phyloP scores from a whole-genome alignment of 768 basidiomycete genomes.

The Pleurotus cornucopiae region DNA sequence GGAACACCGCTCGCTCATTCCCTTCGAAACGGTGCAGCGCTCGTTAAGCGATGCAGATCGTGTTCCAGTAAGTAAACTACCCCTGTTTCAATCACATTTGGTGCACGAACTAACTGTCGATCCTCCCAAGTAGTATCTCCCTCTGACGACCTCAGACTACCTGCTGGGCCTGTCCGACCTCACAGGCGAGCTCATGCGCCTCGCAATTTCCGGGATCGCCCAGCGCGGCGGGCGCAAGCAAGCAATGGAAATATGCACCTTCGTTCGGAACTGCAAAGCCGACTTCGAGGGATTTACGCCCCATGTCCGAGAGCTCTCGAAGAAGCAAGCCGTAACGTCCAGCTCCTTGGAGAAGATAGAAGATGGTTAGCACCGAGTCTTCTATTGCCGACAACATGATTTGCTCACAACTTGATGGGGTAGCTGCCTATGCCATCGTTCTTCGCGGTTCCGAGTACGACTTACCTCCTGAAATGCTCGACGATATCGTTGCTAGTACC shows the following conservation, averaged over 20 bases:
- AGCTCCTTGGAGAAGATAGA: constrained; percentile 95
- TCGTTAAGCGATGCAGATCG: constrained; percentile 60
- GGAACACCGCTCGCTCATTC: constrained; percentile 61
- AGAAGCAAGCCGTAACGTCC: constrained; percentile 83
- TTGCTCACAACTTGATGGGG: constrained; percentile 7
- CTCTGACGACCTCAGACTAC: constrained; percentile 78
- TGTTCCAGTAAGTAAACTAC: constrained; percentile 47
- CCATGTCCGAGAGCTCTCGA: constrained; percentile 66
- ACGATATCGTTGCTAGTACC: constrained; percentile 59
- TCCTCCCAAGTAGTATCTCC: constrained; percentile 56
- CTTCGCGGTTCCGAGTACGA: constrained; percentile 75
- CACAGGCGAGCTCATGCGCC: constrained; percentile 96
- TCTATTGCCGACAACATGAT: not conserved
- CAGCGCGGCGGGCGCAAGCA: constrained; percentile 60
- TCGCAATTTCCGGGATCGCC: constrained; percentile 80
- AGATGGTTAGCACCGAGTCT: constrained; percentile 52
- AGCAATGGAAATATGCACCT: constrained; percentile 60
- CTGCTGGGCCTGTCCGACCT: constrained; percentile 90
- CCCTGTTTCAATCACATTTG: not conserved
- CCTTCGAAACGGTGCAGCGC: constrained; percentile 62
- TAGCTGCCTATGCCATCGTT: constrained; percentile 71
- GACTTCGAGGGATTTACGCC: constrained; percentile 80
- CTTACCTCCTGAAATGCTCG: constrained; percentile 60
- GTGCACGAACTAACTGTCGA: not conserved
- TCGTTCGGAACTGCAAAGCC: constrained; percentile 72